A percentile compares a stretch with the other conserved stretches of the same genome.
Conservation (phyloP, 2,329 filamentous ascomycete species). For the Alternaria solani region DNA sequence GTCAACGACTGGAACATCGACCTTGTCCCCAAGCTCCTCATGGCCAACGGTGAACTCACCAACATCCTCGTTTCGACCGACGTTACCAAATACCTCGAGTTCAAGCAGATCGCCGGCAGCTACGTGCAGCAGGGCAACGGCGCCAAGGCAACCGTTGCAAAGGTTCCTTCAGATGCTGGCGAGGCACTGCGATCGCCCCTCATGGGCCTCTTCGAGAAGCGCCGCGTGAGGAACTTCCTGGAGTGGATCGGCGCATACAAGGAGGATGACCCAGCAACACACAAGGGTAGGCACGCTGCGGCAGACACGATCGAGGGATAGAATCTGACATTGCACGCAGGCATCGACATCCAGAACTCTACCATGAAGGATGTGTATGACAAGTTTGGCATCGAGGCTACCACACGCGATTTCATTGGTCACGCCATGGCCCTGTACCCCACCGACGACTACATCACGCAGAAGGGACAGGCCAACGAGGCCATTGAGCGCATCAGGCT, state of each 20-base stretch:
- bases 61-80: conserved; percentile 98
- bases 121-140: conserved; percentile 89
- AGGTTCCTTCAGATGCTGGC: conserved; percentile 90
- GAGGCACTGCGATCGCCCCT: conserved; percentile 89
- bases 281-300: conserved; percentile 75
- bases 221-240: conserved; percentile 93
- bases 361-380: conserved; percentile 99
- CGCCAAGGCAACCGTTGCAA: conserved; percentile 89
- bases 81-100: conserved; percentile 62
- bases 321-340: conserved; percentile 49
- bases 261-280: conserved; percentile 78
- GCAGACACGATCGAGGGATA: not conserved
- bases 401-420: conserved; percentile 94
- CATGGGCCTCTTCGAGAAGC: conserved; percentile 98
- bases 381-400: conserved; percentile 90
- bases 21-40: conserved; percentile 96
- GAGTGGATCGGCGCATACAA: conserved; percentile 94
- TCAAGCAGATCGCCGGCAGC: conserved; percentile 82
- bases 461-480: conserved; percentile 77
- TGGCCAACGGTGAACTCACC: conserved; percentile 97
- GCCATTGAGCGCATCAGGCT: conserved; percentile 90
- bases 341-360: conserved; percentile 77
- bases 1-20: conserved; percentile 99
- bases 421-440: conserved; percentile 98
- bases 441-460: conserved; percentile 84